Conservation (phyloP, 2,329 filamentous ascomycete genomes). For the Fusarium temperatum region DNA sequence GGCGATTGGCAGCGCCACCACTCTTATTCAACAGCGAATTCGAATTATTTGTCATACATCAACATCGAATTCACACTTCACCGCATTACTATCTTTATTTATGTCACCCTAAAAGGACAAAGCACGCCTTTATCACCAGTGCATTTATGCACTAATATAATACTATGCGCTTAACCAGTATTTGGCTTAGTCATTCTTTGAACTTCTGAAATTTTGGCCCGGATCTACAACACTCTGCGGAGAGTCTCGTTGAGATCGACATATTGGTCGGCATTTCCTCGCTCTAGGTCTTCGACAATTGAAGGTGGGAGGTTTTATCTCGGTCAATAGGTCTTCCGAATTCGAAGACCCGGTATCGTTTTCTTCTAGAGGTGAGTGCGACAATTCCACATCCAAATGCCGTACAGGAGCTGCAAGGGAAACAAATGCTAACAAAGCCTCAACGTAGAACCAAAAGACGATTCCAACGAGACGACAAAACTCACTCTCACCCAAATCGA, state of each 20-base stretch:
- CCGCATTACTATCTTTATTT: not conserved
- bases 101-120: not conserved
- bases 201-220: conserved; percentile 38
- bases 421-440: conserved; percentile 7
- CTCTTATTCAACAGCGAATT: not conserved
- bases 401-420: not conserved
- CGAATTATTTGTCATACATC: not conserved
- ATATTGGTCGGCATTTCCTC: conserved; percentile 22
- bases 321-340: not conserved
- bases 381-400: not conserved
- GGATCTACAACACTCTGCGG: conserved; percentile 8
- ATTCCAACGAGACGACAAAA: not conserved
- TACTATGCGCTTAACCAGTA: conserved; percentile 8
- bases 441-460: conserved; percentile 1
- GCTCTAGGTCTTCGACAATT: conserved; percentile 7
- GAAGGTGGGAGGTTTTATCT: not conserved
- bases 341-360: not conserved
- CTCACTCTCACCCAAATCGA: not conserved
- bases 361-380: conserved; percentile 23
- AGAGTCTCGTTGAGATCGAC: conserved; percentile 11
- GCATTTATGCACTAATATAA: conserved; percentile 16
- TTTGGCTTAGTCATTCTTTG: conserved; percentile 33
- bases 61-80: not conserved
- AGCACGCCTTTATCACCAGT: not conserved
- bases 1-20: not conserved